phyloP scores from a whole-genome alignment of 139 green algal genomes.

The Chlamydomonas incerta region DNA sequence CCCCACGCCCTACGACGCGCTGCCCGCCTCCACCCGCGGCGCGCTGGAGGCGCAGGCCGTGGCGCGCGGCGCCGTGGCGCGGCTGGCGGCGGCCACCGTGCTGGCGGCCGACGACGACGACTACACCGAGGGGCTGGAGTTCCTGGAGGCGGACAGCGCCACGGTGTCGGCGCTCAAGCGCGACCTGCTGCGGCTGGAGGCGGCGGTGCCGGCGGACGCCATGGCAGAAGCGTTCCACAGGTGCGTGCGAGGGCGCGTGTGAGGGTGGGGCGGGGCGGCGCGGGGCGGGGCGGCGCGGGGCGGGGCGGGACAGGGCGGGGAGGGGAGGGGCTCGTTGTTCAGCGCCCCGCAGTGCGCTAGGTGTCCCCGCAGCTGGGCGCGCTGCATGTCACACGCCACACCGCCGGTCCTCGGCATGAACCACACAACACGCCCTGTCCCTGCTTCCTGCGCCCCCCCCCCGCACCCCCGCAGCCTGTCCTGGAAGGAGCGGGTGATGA shows the following conservation, averaged over 20 bases:
- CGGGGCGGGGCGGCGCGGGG: too few species aligned
- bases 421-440: too few species aligned
- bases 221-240: slow-evolving; percentile 26
- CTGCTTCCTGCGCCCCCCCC: background rate
- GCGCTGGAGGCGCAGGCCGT: background rate
- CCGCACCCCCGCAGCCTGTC: background rate
- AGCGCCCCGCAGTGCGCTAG: too few species aligned
- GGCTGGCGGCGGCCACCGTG: background rate
- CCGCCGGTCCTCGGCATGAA: too few species aligned
- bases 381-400: too few species aligned
- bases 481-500: slow-evolving; percentile 58
- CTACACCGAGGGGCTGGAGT: background rate
- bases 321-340: too few species aligned
- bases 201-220: slow-evolving; percentile 49
- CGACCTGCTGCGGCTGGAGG: slow-evolving; percentile 60
- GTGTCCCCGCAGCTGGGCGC: too few species aligned
- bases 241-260: background rate
- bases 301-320: too few species aligned
- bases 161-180: slow-evolving; percentile 53
- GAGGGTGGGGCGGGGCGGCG: background rate
- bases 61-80: background rate
- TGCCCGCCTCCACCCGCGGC: background rate
- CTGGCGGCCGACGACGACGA: background rate
- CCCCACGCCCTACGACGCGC: slow-evolving; percentile 9
- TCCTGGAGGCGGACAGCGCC: background rate